Evolutionary conservation across 2,329 filamentous ascomycete genomes (phyloP), one percentile per base, ranked within the genome.

Genomic region (Emergomyces pasteurianus): DNA sequence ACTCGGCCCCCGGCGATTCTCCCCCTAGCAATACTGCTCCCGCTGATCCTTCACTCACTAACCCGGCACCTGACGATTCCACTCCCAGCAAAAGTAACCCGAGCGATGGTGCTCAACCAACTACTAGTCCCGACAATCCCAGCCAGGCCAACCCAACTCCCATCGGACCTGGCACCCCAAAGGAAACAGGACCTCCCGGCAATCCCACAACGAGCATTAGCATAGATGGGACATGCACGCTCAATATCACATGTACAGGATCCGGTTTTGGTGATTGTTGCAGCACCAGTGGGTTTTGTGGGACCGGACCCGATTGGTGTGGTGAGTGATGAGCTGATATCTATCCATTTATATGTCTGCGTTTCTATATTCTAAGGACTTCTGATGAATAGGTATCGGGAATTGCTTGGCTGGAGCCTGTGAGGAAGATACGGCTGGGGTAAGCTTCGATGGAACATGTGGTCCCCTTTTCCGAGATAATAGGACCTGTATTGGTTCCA

Each of bases 201-300:
- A 58, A 58, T 8, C 5, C 38, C 16, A 50, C 42, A 26, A 34
- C n/a, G 23, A 23, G 23, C 9, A 61, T 65, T 26, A 64, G 62
- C 56, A 54, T 59, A 46, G 61, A 65, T 26, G 64, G 64, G 31
- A 61, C 49, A 36, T 65, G 64, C 38, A 52, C 58, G 43, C 31
- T 61, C 2, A 26, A 60, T 54, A 53, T 63, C 12, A 14, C 50
- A 10, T 65, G 64, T 34, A 50, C 52, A 18, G 64, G 64, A n/a
- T 63, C 64, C 16, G 54, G 54, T 26, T 65, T 61, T 49, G 64
- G 64, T 40, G 52, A 62, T 31, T 65, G 64, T 21, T 65, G 64
- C 23, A 65, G 64, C 58, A 60, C 46, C 18, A 64, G 49, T 18
- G 64, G 64, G 9, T 64, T 57, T 46, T 65, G 64, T 47, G 64